Evolutionary conservation across 257 asterid genomes (phyloP).

Genomic region (Fraxinus quadrangulata): DNA sequence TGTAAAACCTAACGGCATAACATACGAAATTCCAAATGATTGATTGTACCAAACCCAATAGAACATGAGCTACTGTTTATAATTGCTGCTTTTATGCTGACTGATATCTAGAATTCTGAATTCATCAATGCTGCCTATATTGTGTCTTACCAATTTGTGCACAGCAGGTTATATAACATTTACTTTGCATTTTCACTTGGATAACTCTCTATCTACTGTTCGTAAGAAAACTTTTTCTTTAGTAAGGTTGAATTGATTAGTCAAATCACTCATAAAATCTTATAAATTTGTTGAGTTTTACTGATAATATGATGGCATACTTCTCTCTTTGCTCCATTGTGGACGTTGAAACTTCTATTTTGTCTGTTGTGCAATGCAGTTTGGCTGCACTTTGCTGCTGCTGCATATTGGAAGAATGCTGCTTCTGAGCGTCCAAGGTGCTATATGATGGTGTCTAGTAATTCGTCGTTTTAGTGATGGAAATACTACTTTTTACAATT

Average conservation of each 20-base stretch:
- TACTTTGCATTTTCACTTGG: background rate
- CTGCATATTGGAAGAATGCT: constrained; percentile 71
- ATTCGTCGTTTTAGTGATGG: constrained; percentile 14
- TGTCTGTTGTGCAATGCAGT: constrained; percentile 43
- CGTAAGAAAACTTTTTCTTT: constrained; percentile 3
- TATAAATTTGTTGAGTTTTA: background rate
- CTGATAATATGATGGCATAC: constrained; percentile 1
- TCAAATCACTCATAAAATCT: too few relatives aligned
- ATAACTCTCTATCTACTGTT: background rate
- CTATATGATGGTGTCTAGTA: background rate
- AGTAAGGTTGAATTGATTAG: background rate
- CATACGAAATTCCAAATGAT: background rate
- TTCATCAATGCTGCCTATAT: background rate
- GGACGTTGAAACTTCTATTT: background rate
- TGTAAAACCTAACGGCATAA: background rate
- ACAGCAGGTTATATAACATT: background rate
- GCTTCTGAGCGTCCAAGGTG: constrained; percentile 45
- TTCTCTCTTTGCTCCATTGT: background rate
- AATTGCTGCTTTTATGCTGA: background rate
- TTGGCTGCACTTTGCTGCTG: constrained; percentile 77
- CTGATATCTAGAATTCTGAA: background rate
- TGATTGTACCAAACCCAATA: background rate
- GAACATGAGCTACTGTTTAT: background rate
- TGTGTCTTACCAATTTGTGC: background rate
- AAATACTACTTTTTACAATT: constrained; percentile 1